These are phyloP conservation scores for Pilasporangium apinafurcum DNA, from an alignment of 352 stramenopile species.

Conservation along the genomic window DNA sequence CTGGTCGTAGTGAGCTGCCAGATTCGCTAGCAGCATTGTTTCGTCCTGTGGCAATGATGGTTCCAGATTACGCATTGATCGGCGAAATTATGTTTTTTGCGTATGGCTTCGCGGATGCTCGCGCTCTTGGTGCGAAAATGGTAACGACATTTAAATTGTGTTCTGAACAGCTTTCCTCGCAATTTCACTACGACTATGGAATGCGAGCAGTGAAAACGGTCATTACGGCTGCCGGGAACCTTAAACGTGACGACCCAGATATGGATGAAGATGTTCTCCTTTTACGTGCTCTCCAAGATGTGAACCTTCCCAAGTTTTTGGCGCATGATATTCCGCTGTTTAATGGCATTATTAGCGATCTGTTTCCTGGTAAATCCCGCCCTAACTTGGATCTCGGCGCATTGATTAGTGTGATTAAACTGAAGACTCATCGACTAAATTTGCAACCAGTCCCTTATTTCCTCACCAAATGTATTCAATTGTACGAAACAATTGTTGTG, in stretches of 20 bases:
- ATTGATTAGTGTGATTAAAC: constrained; percentile 87
- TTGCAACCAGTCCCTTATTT: constrained; percentile 90
- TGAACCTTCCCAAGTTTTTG: constrained; percentile 95
- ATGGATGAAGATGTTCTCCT: constrained; percentile 92
- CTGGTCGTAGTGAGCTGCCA: constrained; percentile 80
- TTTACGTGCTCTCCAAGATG: constrained; percentile 92
- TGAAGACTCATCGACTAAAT: constrained; percentile 73
- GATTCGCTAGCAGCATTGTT: constrained; percentile 85
- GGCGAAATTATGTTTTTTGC: constrained; percentile 90
- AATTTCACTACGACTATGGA: constrained; percentile 90
- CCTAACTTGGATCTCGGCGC: constrained; percentile 83
- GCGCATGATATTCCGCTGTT: constrained; percentile 94
- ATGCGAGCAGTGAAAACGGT: constrained; percentile 89
- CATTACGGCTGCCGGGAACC: constrained; percentile 82
- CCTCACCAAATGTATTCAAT: constrained; percentile 92
- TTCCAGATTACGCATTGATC: constrained; percentile 87
- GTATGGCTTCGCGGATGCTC: constrained; percentile 67
- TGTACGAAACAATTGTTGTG: constrained; percentile 94
- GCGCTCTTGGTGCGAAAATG: constrained; percentile 72
- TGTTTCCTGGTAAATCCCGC: constrained; percentile 91
- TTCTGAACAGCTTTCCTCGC: constrained; percentile 84
- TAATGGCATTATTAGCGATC: constrained; percentile 92
- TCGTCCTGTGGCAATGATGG: constrained; percentile 89
- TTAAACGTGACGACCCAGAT: constrained; percentile 89
- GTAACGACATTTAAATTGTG: constrained; percentile 88